phyloP scores from a whole-genome alignment of 352 stramenopile genomes.

The Phytophthora idaei region DNA sequence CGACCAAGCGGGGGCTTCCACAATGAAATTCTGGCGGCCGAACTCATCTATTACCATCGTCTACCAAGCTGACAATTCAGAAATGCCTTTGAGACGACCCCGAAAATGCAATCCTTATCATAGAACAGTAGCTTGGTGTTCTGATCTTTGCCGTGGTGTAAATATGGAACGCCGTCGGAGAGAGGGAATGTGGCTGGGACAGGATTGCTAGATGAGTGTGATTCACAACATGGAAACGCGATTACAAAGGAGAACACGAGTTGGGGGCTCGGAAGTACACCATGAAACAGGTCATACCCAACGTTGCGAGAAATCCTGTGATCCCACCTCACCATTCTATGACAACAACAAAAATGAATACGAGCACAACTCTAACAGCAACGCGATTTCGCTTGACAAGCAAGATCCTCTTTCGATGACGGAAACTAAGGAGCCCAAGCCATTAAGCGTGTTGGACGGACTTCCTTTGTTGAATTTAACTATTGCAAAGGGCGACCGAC shows the following conservation, averaged over 20 bases:
- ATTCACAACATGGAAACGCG: background rate
- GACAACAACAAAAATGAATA: background rate
- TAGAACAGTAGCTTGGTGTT: background rate
- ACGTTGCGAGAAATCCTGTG: background rate
- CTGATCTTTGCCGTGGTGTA: background rate
- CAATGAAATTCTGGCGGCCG: background rate
- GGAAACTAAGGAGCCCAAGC: background rate
- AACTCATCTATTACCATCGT: background rate
- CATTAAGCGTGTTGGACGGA: background rate
- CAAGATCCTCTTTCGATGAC: background rate
- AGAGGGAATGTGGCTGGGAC: background rate
- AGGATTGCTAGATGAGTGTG: background rate
- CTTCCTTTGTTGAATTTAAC: conserved; percentile 6
- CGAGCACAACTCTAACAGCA: background rate
- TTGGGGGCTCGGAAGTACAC: background rate
- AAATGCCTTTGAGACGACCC: no score
- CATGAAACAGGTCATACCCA: background rate
- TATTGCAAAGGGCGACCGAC: background rate
- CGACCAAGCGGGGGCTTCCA: background rate
- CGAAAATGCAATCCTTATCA: no score
- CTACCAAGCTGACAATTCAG: background rate
- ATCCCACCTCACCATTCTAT: background rate
- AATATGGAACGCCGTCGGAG: conserved; percentile 4
- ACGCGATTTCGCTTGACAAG: background rate
- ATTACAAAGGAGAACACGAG: background rate